phyloP scores from a whole-genome alignment of 495 filamentous ascomycete genomes.

The Penicillium egyptiacum region DNA sequence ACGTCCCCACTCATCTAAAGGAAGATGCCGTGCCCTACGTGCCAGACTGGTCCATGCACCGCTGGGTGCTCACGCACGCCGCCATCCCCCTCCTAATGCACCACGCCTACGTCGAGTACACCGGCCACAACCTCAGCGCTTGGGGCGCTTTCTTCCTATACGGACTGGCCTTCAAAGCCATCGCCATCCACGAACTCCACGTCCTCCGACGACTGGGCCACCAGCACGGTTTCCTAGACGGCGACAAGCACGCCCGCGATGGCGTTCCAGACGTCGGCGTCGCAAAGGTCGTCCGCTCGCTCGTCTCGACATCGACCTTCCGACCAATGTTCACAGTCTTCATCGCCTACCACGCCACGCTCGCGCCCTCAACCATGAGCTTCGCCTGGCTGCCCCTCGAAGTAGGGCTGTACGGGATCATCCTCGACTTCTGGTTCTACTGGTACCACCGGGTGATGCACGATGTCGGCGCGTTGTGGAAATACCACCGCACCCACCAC shows the following conservation, averaged over 20 bases:
- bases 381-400: constrained; percentile 35
- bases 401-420: constrained; percentile 36
- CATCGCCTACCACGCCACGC: constrained; percentile 29
- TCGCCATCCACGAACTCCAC: constrained; percentile 35
- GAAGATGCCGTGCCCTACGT: constrained; percentile 31
- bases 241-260: constrained; percentile 40
- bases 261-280: constrained; percentile 40
- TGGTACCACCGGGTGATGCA: constrained; percentile 44
- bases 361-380: constrained; percentile 25
- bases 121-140: constrained; percentile 27
- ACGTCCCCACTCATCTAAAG: constrained; percentile 29
- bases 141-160: constrained; percentile 33
- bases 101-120: constrained; percentile 30
- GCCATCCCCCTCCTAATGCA: constrained; percentile 29
- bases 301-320: constrained; percentile 32
- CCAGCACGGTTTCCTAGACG: constrained; percentile 37
- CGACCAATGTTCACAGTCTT: constrained; percentile 38
- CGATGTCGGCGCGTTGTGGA: constrained; percentile 34
- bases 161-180: constrained; percentile 31
- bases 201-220: constrained; percentile 34
- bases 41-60: constrained; percentile 34
- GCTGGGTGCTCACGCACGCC: constrained; percentile 32
- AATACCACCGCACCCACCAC: constrained; percentile 45
- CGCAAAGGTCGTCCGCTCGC: constrained; percentile 30
- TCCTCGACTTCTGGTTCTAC: constrained; percentile 47